A percentile compares a stretch with the other conserved stretches of the same genome.
Evolutionary conservation across 805 yeast species (phyloP).

Genomic region (Ogataea chonburiensis): DNA sequence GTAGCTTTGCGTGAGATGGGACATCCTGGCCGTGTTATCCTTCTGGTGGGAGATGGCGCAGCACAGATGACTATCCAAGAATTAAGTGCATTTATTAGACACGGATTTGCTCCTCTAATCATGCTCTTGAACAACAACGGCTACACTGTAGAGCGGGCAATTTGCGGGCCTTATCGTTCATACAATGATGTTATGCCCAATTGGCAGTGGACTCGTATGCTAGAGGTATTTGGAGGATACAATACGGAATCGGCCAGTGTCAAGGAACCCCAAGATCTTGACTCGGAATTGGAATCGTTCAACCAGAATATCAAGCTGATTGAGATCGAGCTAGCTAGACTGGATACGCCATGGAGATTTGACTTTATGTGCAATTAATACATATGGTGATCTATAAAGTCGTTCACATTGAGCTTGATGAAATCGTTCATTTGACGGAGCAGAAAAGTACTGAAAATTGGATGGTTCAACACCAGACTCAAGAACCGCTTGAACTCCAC

Average conservation of each 20-base stretch:
- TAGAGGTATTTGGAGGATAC: conserved; percentile 62
- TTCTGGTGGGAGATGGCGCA: conserved; percentile 90
- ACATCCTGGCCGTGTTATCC: conserved; percentile 49
- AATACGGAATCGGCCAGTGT: conserved; percentile 34
- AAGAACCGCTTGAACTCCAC: conserved; percentile 32
- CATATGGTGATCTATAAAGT: conserved; percentile 34
- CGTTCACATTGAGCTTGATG: conserved; percentile 32
- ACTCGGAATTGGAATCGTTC: conserved; percentile 34
- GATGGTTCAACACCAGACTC: conserved; percentile 28
- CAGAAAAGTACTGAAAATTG: conserved; percentile 25
- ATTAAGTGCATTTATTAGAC: conserved; percentile 28
- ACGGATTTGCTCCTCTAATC: conserved; percentile 57
- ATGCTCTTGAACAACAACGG: conserved; percentile 82
- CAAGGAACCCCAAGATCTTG: conserved; percentile 39
- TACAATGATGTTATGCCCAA: conserved; percentile 80
- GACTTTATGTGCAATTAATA: conserved; percentile 35
- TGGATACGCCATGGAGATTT: conserved; percentile 68
- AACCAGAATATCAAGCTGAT: conserved; percentile 39
- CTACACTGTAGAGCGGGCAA: conserved; percentile 85
- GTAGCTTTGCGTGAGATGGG: conserved; percentile 62
- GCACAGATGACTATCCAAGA: conserved; percentile 95
- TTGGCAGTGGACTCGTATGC: conserved; percentile 79
- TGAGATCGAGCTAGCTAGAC: conserved; percentile 57
- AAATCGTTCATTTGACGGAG: conserved; percentile 30
- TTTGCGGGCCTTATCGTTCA: conserved; percentile 70